A percentile compares a stretch with the other conserved stretches of the same genome.
Conservation (phyloP, 1,139 yeast genomes). For the Pichia sp. region DNA sequence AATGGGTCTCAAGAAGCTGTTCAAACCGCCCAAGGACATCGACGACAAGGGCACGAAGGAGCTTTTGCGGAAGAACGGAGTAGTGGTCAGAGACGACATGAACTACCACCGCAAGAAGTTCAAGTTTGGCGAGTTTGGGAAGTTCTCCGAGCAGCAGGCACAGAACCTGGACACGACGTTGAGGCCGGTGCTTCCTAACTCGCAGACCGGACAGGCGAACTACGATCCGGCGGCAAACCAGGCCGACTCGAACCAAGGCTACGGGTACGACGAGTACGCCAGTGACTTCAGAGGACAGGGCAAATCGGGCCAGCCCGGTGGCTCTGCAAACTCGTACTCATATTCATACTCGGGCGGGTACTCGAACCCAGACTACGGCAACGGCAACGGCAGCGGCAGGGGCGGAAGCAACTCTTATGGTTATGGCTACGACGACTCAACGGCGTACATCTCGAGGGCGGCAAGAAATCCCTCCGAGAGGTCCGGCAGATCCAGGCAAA, state of each 20-base stretch:
- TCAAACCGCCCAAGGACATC: slow-evolving; percentile 53
- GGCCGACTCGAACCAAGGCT: slow-evolving; percentile 11
- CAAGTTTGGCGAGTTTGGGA: slow-evolving; percentile 63
- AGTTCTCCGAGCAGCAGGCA: slow-evolving; percentile 49
- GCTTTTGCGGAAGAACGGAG: slow-evolving; percentile 49
- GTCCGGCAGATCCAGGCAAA: not conserved
- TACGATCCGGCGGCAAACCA: slow-evolving; percentile 10
- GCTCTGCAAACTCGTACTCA: slow-evolving; percentile 1
- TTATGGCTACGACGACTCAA: not conserved
- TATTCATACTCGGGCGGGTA: slow-evolving; percentile 6
- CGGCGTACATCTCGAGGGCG: not conserved
- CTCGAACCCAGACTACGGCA: slow-evolving; percentile 1
- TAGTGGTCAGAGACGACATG: slow-evolving; percentile 40
- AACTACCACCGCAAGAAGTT: slow-evolving; percentile 39
- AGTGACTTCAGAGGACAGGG: slow-evolving; percentile 7
- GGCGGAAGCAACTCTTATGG: not conserved
- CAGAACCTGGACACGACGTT: slow-evolving; percentile 15
- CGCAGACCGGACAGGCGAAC: slow-evolving; percentile 16
- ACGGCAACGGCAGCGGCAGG: not conserved
- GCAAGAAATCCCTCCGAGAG: not conserved
- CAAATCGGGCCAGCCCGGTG: not conserved
- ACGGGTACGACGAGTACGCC: slow-evolving; percentile 16
- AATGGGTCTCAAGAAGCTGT: slow-evolving; percentile 44
- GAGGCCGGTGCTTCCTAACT: slow-evolving; percentile 27
- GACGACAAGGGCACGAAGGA: slow-evolving; percentile 55